Conservation (phyloP, 257 asterid genomes). For the Lantana camara region DNA sequence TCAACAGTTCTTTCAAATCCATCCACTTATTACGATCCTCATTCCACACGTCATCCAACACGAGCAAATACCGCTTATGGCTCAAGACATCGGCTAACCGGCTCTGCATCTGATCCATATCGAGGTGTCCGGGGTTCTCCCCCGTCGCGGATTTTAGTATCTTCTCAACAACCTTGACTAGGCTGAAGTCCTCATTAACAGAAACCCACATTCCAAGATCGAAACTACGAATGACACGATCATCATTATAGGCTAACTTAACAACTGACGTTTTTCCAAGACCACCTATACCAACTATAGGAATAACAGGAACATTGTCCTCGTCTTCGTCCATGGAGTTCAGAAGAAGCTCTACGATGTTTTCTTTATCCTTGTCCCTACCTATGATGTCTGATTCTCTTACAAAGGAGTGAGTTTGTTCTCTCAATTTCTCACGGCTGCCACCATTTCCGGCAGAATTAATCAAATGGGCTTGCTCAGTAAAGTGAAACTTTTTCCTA, state of each 20-base stretch:
- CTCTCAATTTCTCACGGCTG: conserved; percentile 36
- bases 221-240: conserved; percentile 34
- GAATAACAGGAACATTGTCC: conserved; percentile 40
- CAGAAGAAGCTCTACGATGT: conserved; percentile 38
- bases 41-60: conserved; percentile 63
- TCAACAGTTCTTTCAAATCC: conserved; percentile 42
- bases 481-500: conserved; percentile 47
- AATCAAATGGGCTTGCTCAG: conserved; percentile 27
- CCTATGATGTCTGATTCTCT: conserved; percentile 56
- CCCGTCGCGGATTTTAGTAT: conserved; percentile 42
- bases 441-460: conserved; percentile 5
- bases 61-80: conserved; percentile 42
- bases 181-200: conserved; percentile 45
- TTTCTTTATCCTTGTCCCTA: conserved; percentile 49
- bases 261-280: conserved; percentile 59
- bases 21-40: conserved; percentile 51
- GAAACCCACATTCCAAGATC: conserved; percentile 57
- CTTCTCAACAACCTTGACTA: conserved; percentile 44
- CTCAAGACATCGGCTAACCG: conserved; percentile 33
- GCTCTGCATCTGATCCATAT: conserved; percentile 47
- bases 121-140: conserved; percentile 42
- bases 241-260: conserved; percentile 50
- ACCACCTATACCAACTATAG: conserved; percentile 58
- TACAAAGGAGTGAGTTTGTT: conserved; percentile 60
- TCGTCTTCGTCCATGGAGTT: conserved; percentile 30